Base-by-base conservation (phyloP, 192 early-diverging fungal species). In the Phycomyces blakesleeanus region DNA sequence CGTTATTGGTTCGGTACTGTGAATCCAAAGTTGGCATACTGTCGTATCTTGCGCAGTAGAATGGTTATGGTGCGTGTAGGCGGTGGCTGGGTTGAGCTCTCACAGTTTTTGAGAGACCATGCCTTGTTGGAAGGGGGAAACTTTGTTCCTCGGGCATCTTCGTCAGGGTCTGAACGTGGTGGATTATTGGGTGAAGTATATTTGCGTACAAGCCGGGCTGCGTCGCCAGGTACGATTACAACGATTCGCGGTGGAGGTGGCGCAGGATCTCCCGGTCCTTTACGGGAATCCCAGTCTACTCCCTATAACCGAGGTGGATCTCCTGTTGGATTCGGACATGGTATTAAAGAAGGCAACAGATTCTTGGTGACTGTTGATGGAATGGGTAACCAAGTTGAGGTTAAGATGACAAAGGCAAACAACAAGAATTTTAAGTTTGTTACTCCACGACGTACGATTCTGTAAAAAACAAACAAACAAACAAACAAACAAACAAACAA, bases 41-140 rank as follows among this genome's bases (percentile, higher is more conserved):
- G 85, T 42, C 84, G 84, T 58, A 82, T 85, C 39, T 57, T 87
- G 42, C 64, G 83, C 37, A 80, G 82, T 60, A 68, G 83, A 1
- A 80, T 82, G 78, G 84, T 87, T 27, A 87, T 87, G 85, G 85
- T 87, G 24, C 78, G 85, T 53, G 84, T 87, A 4, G 85, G 85
- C 24, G 85, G 85, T 60, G 85, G 84, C 50, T 86, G 84, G 84
- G 76, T 70, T 37, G 82, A 84, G 52, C 54, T 84, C 10, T 84
- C 82, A 22, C 79, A 81, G 73, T 84, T 69, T 22, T 29, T 69
- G 27, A 26, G 61, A 16, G 68, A 69, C 3, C 68, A 69, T 49
- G 68, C 68, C 3, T 44, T 69, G 16, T 20, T 69, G 21, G 68
- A 69, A 58, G 60, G 61, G 20, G 54, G 68, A 1, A 55, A 65